Conservation (phyloP, 225 moss, liverwort and hornwort genomes). For the Sphagnum contortum region DNA sequence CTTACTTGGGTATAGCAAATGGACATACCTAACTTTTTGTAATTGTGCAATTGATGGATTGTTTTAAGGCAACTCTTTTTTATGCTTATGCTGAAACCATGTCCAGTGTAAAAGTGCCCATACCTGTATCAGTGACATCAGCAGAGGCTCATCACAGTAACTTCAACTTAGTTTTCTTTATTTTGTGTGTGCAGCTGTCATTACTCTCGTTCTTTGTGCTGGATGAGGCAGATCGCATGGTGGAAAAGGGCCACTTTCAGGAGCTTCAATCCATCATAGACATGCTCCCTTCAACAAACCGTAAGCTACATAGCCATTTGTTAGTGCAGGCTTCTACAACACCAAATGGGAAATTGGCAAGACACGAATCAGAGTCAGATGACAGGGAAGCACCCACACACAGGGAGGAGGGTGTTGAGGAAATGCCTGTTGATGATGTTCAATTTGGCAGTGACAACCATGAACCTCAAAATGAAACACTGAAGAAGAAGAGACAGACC, state of each 20-base stretch:
- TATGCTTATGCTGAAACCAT: no score
- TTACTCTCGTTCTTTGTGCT: slow-evolving; percentile 89
- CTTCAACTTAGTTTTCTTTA: no score
- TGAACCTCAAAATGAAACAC: background rate
- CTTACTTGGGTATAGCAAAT: no score
- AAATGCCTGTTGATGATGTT: background rate
- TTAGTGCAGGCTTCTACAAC: slow-evolving; percentile 17
- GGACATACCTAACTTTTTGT: no score
- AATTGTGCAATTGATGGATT: no score
- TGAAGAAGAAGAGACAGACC: slow-evolving; percentile 71
- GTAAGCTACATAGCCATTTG: slow-evolving; percentile 12
- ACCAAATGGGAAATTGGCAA: slow-evolving; percentile 16
- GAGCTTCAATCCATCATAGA: slow-evolving; percentile 94
- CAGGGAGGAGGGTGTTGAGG: slow-evolving; percentile 18
- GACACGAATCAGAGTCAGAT: slow-evolving; percentile 37
- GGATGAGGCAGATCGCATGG: slow-evolving; percentile 99
- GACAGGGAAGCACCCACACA: slow-evolving; percentile 12
- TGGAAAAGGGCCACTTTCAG: slow-evolving; percentile 90
- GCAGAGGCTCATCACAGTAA: no score
- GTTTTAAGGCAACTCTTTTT: no score
- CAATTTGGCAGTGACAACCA: no score
- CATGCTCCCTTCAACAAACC: slow-evolving; percentile 45
- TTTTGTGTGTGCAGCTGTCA: slow-evolving; percentile 32
- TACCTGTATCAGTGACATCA: no score
- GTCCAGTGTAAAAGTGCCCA: no score